These are phyloP conservation scores for Paulownia fortunei DNA, from an alignment of 257 asterid genomes.

Conservation along the genomic window DNA sequence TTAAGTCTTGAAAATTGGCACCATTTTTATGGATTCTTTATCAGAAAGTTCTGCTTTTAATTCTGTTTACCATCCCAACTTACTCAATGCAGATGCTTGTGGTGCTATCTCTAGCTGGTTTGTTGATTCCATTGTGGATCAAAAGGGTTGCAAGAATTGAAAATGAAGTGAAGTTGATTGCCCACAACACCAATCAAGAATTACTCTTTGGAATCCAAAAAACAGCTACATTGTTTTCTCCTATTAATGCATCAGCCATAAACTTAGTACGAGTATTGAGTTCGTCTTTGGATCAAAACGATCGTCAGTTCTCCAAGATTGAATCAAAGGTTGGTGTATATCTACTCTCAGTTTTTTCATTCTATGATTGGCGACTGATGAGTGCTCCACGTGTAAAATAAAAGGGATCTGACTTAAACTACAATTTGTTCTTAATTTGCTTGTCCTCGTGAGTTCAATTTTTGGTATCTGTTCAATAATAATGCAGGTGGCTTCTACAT, in stretches of 20 bases:
- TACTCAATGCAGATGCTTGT: constrained; percentile 41
- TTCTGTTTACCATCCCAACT: not conserved
- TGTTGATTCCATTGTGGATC: constrained; percentile 54
- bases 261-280: constrained; percentile 37
- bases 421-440: not conserved
- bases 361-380: too few species aligned
- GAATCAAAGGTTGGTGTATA: constrained; percentile 37
- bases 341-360: not conserved
- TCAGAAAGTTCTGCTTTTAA: not conserved
- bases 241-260: constrained; percentile 43
- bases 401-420: not conserved
- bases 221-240: constrained; percentile 38
- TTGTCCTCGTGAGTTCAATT: not conserved
- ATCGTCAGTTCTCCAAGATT: constrained; percentile 32
- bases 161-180: constrained; percentile 33
- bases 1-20: not conserved
- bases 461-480: not conserved
- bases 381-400: too few species aligned
- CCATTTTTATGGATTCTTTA: not conserved
- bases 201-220: constrained; percentile 29
- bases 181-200: constrained; percentile 35
- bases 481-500: constrained; percentile 45
- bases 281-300: constrained; percentile 31
- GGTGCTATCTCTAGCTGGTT: constrained; percentile 50
- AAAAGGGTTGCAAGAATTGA: constrained; percentile 40